Evolutionary conservation across 208 protist genomes (phyloP).

Genomic region (Balamuthia mandrillaris): DNA sequence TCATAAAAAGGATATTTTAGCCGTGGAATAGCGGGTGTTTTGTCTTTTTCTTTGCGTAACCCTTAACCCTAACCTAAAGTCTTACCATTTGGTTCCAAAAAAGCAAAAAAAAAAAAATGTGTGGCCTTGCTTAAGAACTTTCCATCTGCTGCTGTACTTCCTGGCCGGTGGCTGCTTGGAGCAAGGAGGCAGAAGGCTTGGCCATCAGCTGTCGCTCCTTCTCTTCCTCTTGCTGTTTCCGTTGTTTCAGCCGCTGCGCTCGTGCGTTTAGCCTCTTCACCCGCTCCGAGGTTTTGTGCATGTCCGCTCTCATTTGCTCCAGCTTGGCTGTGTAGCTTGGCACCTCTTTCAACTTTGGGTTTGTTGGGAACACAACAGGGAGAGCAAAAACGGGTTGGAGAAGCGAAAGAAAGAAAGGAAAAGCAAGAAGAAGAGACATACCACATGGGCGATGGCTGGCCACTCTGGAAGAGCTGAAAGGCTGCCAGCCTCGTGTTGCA

Average conservation of each 20-base stretch:
- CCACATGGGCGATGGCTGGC: constrained; percentile 3
- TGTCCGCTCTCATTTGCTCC: constrained; percentile 17
- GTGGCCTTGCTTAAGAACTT: no score
- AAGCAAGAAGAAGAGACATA: background rate
- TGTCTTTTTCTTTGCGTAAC: no score
- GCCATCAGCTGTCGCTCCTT: constrained; percentile 37
- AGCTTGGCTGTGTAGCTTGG: background rate
- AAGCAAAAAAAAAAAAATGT: no score
- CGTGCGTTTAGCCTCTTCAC: constrained; percentile 16
- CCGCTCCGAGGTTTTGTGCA: background rate
- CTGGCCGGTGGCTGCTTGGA: no score
- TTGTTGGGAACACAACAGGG: background rate
- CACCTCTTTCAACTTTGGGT: background rate
- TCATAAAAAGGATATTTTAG: no score
- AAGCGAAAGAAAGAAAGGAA: background rate
- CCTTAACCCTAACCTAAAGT: no score
- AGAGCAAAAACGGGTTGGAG: background rate
- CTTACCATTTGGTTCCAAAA: no score
- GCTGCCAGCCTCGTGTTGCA: background rate
- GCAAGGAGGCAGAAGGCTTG: constrained; percentile 6
- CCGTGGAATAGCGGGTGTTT: no score
- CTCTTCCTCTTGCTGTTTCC: constrained; percentile 2
- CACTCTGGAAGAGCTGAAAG: constrained; percentile 1
- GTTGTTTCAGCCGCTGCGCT: constrained; percentile 13
- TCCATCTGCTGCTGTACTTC: no score